Conservation (phyloP, 2,329 filamentous ascomycete genomes). For the Botrytis byssoidea region DNA sequence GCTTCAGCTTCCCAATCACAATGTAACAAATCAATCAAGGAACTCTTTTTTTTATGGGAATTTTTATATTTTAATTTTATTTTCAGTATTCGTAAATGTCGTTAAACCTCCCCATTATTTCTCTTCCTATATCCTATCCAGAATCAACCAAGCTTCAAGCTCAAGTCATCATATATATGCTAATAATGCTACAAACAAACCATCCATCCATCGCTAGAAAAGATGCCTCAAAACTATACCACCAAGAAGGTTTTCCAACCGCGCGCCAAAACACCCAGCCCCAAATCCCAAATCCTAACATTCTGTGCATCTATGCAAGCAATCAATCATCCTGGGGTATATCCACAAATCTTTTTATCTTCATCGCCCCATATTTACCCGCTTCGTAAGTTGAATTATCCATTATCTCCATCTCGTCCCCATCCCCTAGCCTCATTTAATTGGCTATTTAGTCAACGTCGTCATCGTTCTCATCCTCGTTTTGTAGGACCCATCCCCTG, state of each 20-base stretch:
- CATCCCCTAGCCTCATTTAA: background rate
- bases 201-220: background rate
- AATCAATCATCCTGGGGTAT: conserved; percentile 17
- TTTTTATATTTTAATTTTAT: background rate
- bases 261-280: conserved; percentile 14
- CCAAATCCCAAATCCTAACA: background rate
- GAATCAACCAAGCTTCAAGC: conserved; percentile 7
- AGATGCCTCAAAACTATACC: background rate
- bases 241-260: background rate
- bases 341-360: conserved; percentile 1
- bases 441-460: conserved; percentile 7
- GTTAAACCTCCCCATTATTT: conserved; percentile 1
- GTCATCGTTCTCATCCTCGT: conserved; percentile 20
- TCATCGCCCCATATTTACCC: conserved; percentile 5
- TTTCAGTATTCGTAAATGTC: conserved; percentile 4
- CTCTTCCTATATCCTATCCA: background rate
- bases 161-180: conserved; percentile 7
- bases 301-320: background rate
- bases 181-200: conserved; percentile 7
- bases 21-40: background rate
- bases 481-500: conserved; percentile 60
- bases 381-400: background rate
- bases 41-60: background rate
- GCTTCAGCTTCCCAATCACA: background rate
- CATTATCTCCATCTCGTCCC: background rate